Conservation (phyloP, 345 rosid genomes). For the Salix arbutifolia region DNA sequence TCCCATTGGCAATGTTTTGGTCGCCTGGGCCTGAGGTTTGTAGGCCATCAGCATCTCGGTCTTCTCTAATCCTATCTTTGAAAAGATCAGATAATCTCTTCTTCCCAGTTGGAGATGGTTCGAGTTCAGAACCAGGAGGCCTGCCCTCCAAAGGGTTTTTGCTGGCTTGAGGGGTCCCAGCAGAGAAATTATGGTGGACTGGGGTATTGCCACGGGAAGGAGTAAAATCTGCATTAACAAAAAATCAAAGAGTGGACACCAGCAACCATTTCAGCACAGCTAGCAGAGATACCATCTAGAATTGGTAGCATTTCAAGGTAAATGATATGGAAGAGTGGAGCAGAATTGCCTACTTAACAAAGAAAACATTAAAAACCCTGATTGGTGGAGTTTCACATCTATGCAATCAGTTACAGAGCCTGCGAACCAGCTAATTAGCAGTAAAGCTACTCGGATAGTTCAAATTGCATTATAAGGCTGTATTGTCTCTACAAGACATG, state of each 20-base stretch:
- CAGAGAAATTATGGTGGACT: constrained; percentile 50
- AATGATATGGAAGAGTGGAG: background rate
- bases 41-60: constrained; percentile 26
- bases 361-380: background rate
- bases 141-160: constrained; percentile 25
- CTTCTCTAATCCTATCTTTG: constrained; percentile 48
- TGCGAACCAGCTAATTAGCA: no score
- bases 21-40: constrained; percentile 7
- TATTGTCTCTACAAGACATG: background rate
- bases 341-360: background rate
- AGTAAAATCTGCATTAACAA: constrained; percentile 63
- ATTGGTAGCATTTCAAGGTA: background rate
- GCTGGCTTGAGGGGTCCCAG: constrained; percentile 38
- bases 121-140: constrained; percentile 38
- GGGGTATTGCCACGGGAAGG: constrained; percentile 89
- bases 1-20: constrained; percentile 18
- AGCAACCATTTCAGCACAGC: background rate
- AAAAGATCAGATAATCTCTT: constrained; percentile 82
- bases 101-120: constrained; percentile 42
- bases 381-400: background rate
- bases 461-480: background rate
- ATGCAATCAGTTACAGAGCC: background rate
- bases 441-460: background rate
- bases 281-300: background rate
- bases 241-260: background rate